Evolutionary conservation across 2,329 filamentous ascomycete genomes (phyloP), one percentile per base, ranked within the genome.

Genomic region (Drechslera avenae): DNA sequence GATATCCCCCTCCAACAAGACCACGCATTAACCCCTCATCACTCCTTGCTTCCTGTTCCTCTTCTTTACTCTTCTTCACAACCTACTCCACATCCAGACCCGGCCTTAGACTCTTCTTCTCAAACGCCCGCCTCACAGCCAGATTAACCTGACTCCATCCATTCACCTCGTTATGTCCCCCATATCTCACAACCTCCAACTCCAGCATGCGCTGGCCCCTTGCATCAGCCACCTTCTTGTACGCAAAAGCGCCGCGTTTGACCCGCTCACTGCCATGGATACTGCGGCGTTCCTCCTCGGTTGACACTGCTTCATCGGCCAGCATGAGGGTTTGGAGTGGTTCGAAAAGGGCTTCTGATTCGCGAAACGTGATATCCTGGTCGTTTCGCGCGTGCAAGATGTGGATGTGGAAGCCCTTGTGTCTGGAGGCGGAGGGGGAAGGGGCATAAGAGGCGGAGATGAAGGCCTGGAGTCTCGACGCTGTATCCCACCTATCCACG

Each of bases 351-450:
- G 49, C 71, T 35, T 71, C 61, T 23, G 86, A 85, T 65, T 91
- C 86, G 1, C 77, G 81, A 76, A 85, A 93, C 0, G 89, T 86
- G 52, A 97, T 96, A 62, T 96, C 90, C 51, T 78, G 77, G 69
- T 97, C 93, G 65, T 96, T 84, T 46, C 82, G 81, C 13, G 91
- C 89, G 64, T 97, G 93, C 2, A 97, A 76, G 34, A 97, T 75
- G 17, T 86, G 81, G 8, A 94, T 48, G 13, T 52, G 46, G 0
- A 61, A 46, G 1, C 39, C 37, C 4, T 28, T 16, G 10, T 42
- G 34, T 33, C 31, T 41, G n/a, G 31, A 37, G 10, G 33, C 14
- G 7, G 46, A 37, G 2, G 49, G 28, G 17, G 47, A 36, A 5
- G 21, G 37, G n/a, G n/a, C n/a, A 9, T 28, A 21, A 10, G 46